Base-by-base conservation (phyloP, 768 basidiomycete genomes). In the Trametes sanguinea region DNA sequence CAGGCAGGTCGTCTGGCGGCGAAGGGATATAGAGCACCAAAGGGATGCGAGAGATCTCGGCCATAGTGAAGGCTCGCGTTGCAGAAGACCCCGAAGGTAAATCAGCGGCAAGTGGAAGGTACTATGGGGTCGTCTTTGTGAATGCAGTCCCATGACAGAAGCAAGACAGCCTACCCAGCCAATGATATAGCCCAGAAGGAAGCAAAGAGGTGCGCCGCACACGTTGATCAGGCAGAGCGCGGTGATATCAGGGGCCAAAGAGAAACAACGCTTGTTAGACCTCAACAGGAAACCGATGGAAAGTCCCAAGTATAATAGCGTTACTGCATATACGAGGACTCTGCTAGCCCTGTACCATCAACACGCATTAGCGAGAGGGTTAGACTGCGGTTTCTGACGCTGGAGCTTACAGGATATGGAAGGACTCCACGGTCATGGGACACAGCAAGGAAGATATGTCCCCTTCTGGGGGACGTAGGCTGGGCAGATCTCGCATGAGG, bases 1-100 rank as follows among this genome's bases (percentile, higher is more conserved):
- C 48, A 29, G 54, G 48, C 5, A 16, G 14, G 35, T 55, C 54
- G 39, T 35, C 47, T 14, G 57, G 50, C 8, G 57, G 57, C 32
- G 57, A 39, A 13, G 57, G 48, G 22, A 62, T 62, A 22, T 62
- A 56, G 27, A 56, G 33, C 17, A 62, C 61, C 32, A 56, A 50
- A 4, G 61, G 61, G 13, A 62, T 53, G 22, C 48, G 61, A 33
- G 51, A 4, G 47, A 32, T 10, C 11, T 37, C 35, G 11, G 22
- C 22, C 22, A 22, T 22, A 22, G 22, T 22, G 22, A 22, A 22
- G 22, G 22, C 22, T 22, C 22, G 22, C 35, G 35, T 37, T 11
- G 35, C 11, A 6, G 35, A 37, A 37, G 35, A 6, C 11, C 35
- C 35, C 6, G 35, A 11, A 37, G 11, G 35, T 6, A 11, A 37